These are phyloP conservation scores for Cicer bijugum DNA, from an alignment of 306 rosid genomes.

Conservation along the genomic window DNA sequence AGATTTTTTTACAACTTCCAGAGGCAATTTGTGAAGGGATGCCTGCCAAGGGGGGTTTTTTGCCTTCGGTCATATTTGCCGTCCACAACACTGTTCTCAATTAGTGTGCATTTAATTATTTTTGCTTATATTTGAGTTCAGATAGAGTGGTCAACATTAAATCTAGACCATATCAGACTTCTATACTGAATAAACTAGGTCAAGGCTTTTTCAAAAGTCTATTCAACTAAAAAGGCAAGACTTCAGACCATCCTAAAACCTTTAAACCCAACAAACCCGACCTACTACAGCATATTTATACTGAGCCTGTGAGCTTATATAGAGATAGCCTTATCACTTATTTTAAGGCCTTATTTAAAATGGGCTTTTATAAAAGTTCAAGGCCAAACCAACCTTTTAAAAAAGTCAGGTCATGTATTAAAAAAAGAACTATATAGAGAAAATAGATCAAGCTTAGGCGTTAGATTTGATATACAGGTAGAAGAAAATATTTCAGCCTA, in stretches of 20 bases:
- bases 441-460: neutral
- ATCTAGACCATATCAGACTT: neutral
- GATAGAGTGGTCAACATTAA: neutral
- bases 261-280: neutral
- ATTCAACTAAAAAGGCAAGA: neutral
- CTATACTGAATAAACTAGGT: neutral
- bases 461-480: neutral
- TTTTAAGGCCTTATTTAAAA: neutral
- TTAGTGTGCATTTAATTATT: too few species aligned
- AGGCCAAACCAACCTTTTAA: constrained; percentile 2
- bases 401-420: neutral
- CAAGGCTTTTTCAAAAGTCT: neutral
- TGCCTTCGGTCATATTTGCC: too few species aligned
- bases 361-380: neutral
- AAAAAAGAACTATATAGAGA: neutral
- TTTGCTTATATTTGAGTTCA: too few species aligned
- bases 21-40: too few species aligned
- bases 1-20: too few species aligned
- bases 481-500: neutral
- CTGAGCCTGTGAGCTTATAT: neutral
- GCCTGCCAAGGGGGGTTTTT: too few species aligned
- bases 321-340: neutral
- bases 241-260: neutral
- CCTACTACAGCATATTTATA: neutral
- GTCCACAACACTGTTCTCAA: too few species aligned